Percentiles rank a stretch among this genome's conserved stretches.
Conservation (phyloP, 1,284 basidiomycete genomes). For the Cutaneotrichosporon dermatis region DNA sequence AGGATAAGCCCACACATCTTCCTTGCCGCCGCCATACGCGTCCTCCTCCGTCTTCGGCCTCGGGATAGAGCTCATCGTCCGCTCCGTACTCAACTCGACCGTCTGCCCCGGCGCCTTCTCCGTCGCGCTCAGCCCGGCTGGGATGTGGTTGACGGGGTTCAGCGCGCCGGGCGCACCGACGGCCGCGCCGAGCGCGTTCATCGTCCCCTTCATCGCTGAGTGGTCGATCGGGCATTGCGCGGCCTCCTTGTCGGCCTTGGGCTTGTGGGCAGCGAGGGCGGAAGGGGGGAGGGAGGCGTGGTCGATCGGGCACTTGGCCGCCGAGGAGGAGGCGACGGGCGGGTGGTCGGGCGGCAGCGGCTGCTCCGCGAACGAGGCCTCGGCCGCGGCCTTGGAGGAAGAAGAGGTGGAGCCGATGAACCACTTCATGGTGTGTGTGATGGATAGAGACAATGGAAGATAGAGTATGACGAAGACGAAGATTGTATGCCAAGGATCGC, state of each 20-base stretch:
- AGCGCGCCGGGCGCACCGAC: constrained; percentile 41
- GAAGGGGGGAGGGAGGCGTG: constrained; percentile 8
- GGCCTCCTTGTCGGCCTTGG: constrained; percentile 2
- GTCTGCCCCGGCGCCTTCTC: constrained; percentile 41
- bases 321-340: constrained; percentile 19
- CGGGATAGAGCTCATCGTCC: constrained; percentile 80
- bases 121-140: constrained; percentile 58
- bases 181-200: constrained; percentile 7
- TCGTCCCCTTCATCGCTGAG: constrained; percentile 8
- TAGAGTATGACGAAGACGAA: not conserved
- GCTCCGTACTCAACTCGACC: constrained; percentile 64
- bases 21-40: constrained; percentile 35
- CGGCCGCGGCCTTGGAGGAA: constrained; percentile 4
- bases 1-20: constrained; percentile 84
- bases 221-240: constrained; percentile 22
- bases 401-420: constrained; percentile 31
- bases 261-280: constrained; percentile 3
- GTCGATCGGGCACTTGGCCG: constrained; percentile 29
- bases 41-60: constrained; percentile 54
- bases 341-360: constrained; percentile 29
- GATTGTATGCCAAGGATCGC: too few species aligned
- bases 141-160: constrained; percentile 89
- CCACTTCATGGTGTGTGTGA: constrained; percentile 31
- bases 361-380: too few species aligned
- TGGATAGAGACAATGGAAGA: not conserved